Conservation (phyloP, 1,284 basidiomycete species). For the Austropuccinia psidii region DNA sequence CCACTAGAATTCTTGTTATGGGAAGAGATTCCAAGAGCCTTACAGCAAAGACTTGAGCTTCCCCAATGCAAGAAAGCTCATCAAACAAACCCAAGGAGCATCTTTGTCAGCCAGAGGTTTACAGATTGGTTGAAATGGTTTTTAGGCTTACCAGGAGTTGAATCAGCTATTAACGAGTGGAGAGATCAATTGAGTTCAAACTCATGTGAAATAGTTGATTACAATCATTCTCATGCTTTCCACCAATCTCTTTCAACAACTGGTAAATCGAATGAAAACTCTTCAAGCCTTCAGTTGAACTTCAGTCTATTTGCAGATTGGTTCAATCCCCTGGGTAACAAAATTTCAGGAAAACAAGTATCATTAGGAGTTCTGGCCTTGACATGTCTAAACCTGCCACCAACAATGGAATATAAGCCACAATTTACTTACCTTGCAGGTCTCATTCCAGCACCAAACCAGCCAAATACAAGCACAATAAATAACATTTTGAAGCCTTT, state of each 20-base stretch:
- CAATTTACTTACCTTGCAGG: not conserved
- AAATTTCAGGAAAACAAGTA: constrained; percentile 6
- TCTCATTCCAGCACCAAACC: not conserved
- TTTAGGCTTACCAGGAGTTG: not conserved
- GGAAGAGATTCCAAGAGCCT: too few relatives aligned
- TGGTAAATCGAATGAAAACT: not conserved
- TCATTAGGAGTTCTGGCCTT: not conserved
- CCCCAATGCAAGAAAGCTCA: not conserved
- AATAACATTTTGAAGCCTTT: not conserved
- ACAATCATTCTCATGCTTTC: not conserved
- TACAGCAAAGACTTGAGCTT: too few relatives aligned
- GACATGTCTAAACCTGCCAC: constrained; percentile 1
- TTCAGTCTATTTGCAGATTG: constrained; percentile 14
- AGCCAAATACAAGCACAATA: not conserved
- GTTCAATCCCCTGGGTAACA: constrained; percentile 16
- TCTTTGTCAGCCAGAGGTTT: not conserved
- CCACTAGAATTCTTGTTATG: too few relatives aligned
- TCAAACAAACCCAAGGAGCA: not conserved
- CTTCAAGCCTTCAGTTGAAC: not conserved
- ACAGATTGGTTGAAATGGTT: not conserved
- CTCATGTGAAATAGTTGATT: not conserved
- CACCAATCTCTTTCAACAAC: not conserved
- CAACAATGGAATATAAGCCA: not conserved
- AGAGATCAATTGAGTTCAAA: not conserved
- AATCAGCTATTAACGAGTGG: not conserved